Evolutionary conservation across 345 rosid genomes (phyloP).

Genomic region (Sisymbrium irio): DNA sequence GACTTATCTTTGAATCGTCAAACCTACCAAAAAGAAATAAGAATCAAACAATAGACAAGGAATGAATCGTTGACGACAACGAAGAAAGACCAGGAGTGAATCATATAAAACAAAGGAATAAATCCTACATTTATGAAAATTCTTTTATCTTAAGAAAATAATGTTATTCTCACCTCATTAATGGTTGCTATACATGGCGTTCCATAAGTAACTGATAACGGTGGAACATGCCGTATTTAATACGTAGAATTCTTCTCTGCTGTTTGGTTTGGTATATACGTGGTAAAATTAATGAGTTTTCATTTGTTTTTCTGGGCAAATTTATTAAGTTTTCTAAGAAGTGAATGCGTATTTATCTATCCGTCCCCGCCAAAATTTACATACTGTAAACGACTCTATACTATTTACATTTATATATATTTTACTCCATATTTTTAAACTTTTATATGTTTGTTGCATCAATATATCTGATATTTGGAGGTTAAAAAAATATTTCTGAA

Average conservation of each 20-base stretch:
- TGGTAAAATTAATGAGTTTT: too few species aligned
- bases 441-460: too few species aligned
- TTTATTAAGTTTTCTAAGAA: too few species aligned
- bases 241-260: background rate
- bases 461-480: too few species aligned
- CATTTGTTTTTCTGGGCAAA: too few species aligned
- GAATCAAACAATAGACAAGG: slow-evolving; percentile 5
- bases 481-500: too few species aligned
- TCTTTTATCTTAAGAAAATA: background rate
- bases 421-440: too few species aligned
- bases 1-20: slow-evolving; percentile 14
- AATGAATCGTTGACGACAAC: slow-evolving; percentile 10
- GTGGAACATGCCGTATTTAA: slow-evolving; percentile 20
- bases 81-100: background rate
- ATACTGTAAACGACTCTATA: too few species aligned
- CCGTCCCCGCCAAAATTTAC: too few species aligned
- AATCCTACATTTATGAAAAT: background rate
- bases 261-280: too few species aligned
- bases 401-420: too few species aligned
- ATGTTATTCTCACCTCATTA: slow-evolving; percentile 1
- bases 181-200: slow-evolving; percentile 11
- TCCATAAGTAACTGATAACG: slow-evolving; percentile 4
- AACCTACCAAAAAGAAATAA: background rate
- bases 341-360: too few species aligned
- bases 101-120: slow-evolving; percentile 2